phyloP scores from a whole-genome alignment of 441 rosid genomes.

The Brassica balearica region DNA sequence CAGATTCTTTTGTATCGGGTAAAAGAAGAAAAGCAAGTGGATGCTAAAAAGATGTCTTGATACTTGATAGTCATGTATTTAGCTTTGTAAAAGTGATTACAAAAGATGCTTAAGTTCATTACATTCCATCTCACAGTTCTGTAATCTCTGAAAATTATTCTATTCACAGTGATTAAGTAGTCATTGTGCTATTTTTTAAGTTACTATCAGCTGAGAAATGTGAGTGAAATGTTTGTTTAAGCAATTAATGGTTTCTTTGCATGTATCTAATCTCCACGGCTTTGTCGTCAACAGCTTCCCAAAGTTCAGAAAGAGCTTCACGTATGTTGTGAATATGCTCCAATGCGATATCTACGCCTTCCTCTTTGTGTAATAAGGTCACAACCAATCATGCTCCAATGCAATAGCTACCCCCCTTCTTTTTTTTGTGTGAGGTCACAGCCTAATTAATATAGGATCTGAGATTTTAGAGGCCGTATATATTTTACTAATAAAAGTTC shows the following conservation, averaged over 20 bases:
- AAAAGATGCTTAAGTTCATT: neutral
- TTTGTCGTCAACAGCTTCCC: slow-evolving; percentile 62
- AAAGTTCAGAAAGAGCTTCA: slow-evolving; percentile 86
- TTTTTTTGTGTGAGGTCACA: no score
- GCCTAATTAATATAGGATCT: no score
- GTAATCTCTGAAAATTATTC: neutral
- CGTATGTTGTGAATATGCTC: slow-evolving; percentile 90
- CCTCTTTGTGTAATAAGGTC: slow-evolving; percentile 49
- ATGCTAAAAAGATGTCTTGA: slow-evolving; percentile 8
- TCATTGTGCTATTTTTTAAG: neutral
- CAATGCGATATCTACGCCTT: slow-evolving; percentile 75
- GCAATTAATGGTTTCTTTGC: slow-evolving; percentile 66
- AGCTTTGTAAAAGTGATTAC: neutral
- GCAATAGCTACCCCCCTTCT: no score
- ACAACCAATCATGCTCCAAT: slow-evolving; percentile 51
- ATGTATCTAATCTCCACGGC: slow-evolving; percentile 46
- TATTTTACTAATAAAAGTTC: no score
- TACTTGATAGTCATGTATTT: neutral
- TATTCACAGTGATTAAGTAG: neutral
- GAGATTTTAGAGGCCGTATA: no score
- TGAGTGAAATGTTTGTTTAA: slow-evolving; percentile 18
- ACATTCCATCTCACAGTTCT: neutral
- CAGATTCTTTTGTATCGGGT: slow-evolving; percentile 36
- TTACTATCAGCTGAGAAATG: slow-evolving; percentile 18
- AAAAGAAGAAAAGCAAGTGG: slow-evolving; percentile 51